Percentiles rank a stretch among this genome's conserved stretches.
These are phyloP conservation scores for Colletotrichum neosansevieriae DNA, from an alignment of 2,329 filamentous ascomycete genomes.

Conservation along the genomic window DNA sequence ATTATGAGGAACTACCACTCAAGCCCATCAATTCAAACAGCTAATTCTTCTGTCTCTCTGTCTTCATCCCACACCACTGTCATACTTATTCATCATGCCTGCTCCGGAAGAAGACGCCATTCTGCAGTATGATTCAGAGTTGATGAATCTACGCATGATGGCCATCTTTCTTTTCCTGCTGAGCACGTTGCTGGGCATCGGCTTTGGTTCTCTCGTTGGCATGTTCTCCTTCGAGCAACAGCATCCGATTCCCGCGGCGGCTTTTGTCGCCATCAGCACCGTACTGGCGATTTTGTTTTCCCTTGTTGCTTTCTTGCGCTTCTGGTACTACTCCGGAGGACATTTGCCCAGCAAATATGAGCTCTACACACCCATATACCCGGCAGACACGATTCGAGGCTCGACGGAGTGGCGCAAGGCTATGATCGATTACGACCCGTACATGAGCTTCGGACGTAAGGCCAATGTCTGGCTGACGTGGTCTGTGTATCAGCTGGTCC, in stretches of 20 bases:
- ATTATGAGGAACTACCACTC: too few species aligned
- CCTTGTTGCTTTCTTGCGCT: not conserved
- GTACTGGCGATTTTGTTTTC: not conserved
- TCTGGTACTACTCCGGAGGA: not conserved
- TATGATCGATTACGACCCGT: not conserved
- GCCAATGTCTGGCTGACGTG: not conserved
- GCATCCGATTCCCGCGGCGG: not conserved
- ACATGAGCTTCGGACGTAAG: not conserved
- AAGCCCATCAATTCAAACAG: too few species aligned
- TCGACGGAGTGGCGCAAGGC: slow-evolving; percentile 5
- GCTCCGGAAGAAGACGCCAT: not conserved
- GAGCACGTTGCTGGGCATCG: not conserved
- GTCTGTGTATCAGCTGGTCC: not conserved
- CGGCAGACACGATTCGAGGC: not conserved
- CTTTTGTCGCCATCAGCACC: not conserved
- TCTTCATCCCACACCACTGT: too few species aligned
- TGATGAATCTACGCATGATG: not conserved
- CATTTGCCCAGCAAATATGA: not conserved
- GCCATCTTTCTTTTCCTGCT: not conserved
- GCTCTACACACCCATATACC: not conserved
- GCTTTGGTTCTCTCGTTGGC: not conserved
- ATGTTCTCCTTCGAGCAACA: not conserved
- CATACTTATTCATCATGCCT: not conserved
- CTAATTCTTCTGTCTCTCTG: too few species aligned
- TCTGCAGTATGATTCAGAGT: not conserved